Base-by-base conservation (phyloP, 2,329 filamentous ascomycete genomes). In the Gremmenia infestans region DNA sequence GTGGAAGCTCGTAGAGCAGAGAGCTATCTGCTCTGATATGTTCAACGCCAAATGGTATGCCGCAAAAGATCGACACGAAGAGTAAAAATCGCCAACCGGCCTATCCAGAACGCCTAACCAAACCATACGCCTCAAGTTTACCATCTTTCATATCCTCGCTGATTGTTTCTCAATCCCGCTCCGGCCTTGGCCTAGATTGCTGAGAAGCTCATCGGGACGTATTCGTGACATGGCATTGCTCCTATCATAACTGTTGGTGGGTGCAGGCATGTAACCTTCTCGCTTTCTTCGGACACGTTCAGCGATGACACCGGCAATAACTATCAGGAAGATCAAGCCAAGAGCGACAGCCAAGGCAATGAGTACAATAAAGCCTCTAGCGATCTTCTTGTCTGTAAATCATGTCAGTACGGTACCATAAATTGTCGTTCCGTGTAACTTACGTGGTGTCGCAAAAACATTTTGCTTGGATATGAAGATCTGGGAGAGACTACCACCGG, bases 391-490 rank as follows among this genome's bases (percentile, higher is more conserved):
- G 59, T 73, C 80, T 81, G 56, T 15, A 35, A 28, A 61, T 55
- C 25, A 43, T 14, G 53, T 67, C 62, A 65, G 61, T 25, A 63
- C 59, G 56, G 25, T 51, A 22, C n/a, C 9, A 49, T 42, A 52
- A 39, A 28, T 47, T 39, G 12, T 35, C 19, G 15, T 12, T 37
- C 12, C 52, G 19, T 37, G 36, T 14, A 47, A 79, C 83, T 76
- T 78, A 89, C 86, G 71, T 63, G 75, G 72, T 56, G 79, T 75
- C 25, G 76, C 79, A 74, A 96, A 94, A 68, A 89, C 89, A 68
- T 88, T 85, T 60, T 86, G 77, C 49, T 89, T 87, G 73, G 95
- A 85, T 11, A 92, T 88, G 71, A 99, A 96, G 59, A 97, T 79
- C 63, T 83, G 84, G 36, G 88, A 85, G 66, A 99, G 82, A 65